Percentiles rank a stretch among this genome's conserved stretches.
Evolutionary conservation across 2,329 filamentous ascomycete species (phyloP).

Genomic region (Periconia macrospinosa): DNA sequence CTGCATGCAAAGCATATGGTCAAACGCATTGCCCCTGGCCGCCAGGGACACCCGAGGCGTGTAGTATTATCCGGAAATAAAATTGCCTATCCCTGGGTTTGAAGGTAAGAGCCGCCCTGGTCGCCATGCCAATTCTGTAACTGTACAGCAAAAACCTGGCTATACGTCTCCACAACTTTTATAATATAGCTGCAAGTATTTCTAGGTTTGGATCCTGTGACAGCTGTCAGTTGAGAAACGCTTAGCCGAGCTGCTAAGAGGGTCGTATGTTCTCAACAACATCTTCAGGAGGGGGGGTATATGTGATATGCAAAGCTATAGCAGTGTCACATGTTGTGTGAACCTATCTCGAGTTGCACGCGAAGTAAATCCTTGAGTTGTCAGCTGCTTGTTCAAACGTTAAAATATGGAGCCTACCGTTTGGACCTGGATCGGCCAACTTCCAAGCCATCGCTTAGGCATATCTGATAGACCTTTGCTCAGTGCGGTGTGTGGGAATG

Average conservation of each 20-base stretch:
- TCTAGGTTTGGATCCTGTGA: constrained; percentile 7
- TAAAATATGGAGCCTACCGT: not conserved
- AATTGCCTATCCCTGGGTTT: constrained; percentile 12
- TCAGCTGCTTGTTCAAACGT: constrained; percentile 2
- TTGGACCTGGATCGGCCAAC: not conserved
- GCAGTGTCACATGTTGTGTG: constrained; percentile 19
- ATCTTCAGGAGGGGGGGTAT: constrained; percentile 21
- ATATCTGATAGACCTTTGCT: not conserved
- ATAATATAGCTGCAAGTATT: constrained; percentile 19
- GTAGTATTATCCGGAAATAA: constrained; percentile 17
- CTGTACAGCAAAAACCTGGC: constrained; percentile 14
- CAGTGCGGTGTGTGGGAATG: not conserved
- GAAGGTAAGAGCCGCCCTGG: constrained; percentile 11
- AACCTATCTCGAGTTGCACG: constrained; percentile 12
- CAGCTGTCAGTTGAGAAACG: constrained; percentile 12
- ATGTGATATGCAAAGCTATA: constrained; percentile 23
- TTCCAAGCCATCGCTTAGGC: not conserved
- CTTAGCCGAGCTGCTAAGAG: constrained; percentile 13
- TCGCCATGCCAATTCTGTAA: constrained; percentile 15
- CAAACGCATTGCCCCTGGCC: constrained; percentile 9
- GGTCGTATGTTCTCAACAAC: constrained; percentile 7
- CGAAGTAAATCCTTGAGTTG: constrained; percentile 8
- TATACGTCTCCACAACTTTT: constrained; percentile 22
- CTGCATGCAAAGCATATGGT: constrained; percentile 30
- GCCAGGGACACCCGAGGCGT: constrained; percentile 12